Conservation (phyloP, 805 yeast species). For the Metschnikowia picachoensis region DNA sequence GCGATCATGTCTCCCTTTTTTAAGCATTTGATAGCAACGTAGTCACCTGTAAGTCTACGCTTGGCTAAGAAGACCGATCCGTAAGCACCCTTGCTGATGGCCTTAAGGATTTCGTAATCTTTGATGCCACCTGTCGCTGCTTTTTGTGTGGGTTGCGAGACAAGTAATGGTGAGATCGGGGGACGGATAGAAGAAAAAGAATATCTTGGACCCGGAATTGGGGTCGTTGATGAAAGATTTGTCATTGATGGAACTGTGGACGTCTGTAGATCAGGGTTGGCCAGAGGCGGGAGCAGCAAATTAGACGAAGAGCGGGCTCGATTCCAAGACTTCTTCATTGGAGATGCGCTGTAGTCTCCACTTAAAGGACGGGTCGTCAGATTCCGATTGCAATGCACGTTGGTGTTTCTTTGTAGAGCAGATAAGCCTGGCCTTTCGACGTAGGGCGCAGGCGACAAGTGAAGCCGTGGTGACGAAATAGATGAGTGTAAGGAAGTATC, state of each 20-base stretch:
- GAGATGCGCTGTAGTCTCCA: constrained; percentile 35
- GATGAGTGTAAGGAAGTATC: constrained; percentile 22
- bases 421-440: constrained; percentile 52
- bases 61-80: constrained; percentile 90
- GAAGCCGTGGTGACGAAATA: constrained; percentile 52
- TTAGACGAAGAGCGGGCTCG: constrained; percentile 32
- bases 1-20: constrained; percentile 95
- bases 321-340: constrained; percentile 35
- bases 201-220: constrained; percentile 4
- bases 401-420: constrained; percentile 53
- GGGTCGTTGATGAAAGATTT: constrained; percentile 1
- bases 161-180: constrained; percentile 76
- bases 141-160: constrained; percentile 58
- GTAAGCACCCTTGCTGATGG: constrained; percentile 95
- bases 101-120: constrained; percentile 88
- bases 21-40: constrained; percentile 89
- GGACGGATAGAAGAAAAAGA: constrained; percentile 38
- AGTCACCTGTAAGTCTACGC: constrained; percentile 84
- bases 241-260: constrained; percentile 1
- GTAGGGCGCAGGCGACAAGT: constrained; percentile 50
- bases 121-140: constrained; percentile 65
- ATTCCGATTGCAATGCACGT: constrained; percentile 12
- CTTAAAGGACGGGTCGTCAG: constrained; percentile 9
- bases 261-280: constrained; percentile 1
- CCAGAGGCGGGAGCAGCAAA: constrained; percentile 12